These are phyloP conservation scores for Kwoniella newhampshirensis DNA, from an alignment of 768 basidiomycete species.

Conservation along the genomic window DNA sequence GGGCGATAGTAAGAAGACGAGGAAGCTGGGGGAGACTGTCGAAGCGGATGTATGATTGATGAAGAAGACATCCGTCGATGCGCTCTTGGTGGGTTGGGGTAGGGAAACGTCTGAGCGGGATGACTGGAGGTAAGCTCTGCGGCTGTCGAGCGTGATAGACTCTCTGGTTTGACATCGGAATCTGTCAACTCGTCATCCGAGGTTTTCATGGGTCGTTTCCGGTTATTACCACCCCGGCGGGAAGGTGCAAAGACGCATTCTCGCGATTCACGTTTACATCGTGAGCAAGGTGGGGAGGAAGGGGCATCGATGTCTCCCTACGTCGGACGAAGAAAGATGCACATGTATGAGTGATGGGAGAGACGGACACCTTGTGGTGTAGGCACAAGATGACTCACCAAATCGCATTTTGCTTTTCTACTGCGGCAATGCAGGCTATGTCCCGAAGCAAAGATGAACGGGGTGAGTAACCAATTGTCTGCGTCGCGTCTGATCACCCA, in stretches of 20 bases:
- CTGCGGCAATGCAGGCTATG: slow-evolving; percentile 43
- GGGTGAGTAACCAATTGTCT: neutral
- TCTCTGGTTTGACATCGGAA: neutral
- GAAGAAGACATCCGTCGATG: neutral
- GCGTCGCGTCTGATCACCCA: slow-evolving; percentile 13
- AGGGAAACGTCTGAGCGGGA: slow-evolving; percentile 10
- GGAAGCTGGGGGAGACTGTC: neutral
- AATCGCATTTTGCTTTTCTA: slow-evolving; percentile 51
- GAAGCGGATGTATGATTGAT: neutral
- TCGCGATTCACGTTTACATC: slow-evolving; percentile 47
- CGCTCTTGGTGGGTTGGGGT: slow-evolving; percentile 9
- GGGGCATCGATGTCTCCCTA: slow-evolving; percentile 50
- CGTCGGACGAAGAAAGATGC: neutral
- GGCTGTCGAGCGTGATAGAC: neutral
- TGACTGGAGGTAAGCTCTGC: neutral
- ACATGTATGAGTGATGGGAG: neutral
- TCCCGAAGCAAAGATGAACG: neutral
- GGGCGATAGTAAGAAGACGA: slow-evolving; percentile 3
- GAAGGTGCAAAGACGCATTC: slow-evolving; percentile 50
- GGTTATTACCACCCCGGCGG: slow-evolving; percentile 44
- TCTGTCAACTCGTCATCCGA: slow-evolving; percentile 6
- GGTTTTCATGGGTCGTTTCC: slow-evolving; percentile 17
- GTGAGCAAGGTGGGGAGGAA: slow-evolving; percentile 42
- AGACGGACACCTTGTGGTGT: no score
- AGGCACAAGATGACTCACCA: slow-evolving; percentile 34